Base-by-base conservation (phyloP, 192 early-diverging fungal species). In the Coemansia sp. region DNA sequence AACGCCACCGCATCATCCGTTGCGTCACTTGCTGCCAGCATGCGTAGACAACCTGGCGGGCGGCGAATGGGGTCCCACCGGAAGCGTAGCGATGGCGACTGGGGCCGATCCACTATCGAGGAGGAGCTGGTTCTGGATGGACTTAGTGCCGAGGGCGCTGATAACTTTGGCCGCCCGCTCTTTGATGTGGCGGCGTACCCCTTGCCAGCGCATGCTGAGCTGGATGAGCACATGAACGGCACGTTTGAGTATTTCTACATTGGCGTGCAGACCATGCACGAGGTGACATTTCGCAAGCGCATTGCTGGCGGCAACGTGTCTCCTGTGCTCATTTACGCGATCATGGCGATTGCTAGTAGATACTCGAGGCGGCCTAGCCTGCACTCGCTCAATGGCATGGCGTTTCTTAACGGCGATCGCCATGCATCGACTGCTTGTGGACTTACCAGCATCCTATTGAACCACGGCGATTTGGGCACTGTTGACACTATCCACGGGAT, bases 241-340 rank as follows among this genome's bases (percentile, higher is more conserved):
- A 71, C 76, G 60, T 76, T 82, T 10, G 79, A 82, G 70, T 82
- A 82, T 64, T 82, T 82, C 60, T 82, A 82, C 58, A 82, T 82
- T 60, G 79, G 79, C 50, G 67, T 37, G 28, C 79, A 82, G 60
- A 76, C 79, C 5, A 56, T 82, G 63, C 79, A 82, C 20, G 66
- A 55, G 34, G 62, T 70, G 61, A 76, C 73, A 9, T 82, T 82
- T 62, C 73, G 70, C 16, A 50, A 63, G 58, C 73, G 74, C 35
- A 57, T 76, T 13, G 48, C n/a, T 1, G 40, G 45, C 21, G 73
- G 73, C 18, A 14, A 34, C 9, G 79, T 82, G 50, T 75, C 73
- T 66, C 79, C 79, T 1, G 74, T 82, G 63, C 70, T 82, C 23
- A 67, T 82, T 6, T 82, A 82, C 35, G 73, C 79, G 13, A 75